Evolutionary conservation across 345 rosid genomes (phyloP).

Genomic region (thale cress (Arabidopsis thaliana)): DNA sequence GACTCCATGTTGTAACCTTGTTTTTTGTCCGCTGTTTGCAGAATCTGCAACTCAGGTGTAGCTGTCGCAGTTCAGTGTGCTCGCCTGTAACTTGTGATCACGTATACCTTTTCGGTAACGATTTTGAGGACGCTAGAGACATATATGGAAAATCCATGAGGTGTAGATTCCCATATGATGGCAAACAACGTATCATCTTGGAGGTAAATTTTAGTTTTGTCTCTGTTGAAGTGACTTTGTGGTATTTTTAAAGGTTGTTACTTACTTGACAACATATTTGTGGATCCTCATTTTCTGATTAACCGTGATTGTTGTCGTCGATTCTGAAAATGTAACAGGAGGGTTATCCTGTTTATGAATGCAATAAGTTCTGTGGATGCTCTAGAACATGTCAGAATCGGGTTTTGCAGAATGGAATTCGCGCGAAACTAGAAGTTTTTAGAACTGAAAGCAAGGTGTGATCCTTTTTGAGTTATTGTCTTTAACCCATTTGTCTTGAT

Average conservation of each 20-base stretch:
- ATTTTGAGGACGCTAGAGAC: conserved; percentile 95
- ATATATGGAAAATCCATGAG: conserved; percentile 72
- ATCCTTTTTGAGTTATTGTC: background rate
- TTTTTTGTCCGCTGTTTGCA: conserved; percentile 41
- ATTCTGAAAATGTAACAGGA: conserved; percentile 60
- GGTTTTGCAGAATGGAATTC: conserved; percentile 86
- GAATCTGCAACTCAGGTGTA: conserved; percentile 78
- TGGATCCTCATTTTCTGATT: background rate
- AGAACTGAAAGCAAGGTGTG: conserved; percentile 79
- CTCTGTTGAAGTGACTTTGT: background rate
- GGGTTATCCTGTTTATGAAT: conserved; percentile 98
- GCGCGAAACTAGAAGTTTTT: conserved; percentile 77
- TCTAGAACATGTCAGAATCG: conserved; percentile 77
- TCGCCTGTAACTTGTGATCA: conserved; percentile 80
- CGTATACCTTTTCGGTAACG: conserved; percentile 88
- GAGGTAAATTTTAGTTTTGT: conserved; percentile 60
- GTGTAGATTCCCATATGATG: conserved; percentile 86
- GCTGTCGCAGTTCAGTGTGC: conserved; percentile 68
- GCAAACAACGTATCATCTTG: conserved; percentile 73
- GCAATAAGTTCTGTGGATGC: conserved; percentile 85
- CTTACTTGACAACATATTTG: background rate
- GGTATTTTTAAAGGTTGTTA: background rate
- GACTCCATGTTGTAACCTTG: background rate
- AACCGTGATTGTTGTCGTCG: conserved; percentile 6
- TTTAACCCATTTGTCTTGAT: background rate